These are phyloP conservation scores for Begonia fuchsioides DNA, from an alignment of 306 rosid species.

Conservation along the genomic window DNA sequence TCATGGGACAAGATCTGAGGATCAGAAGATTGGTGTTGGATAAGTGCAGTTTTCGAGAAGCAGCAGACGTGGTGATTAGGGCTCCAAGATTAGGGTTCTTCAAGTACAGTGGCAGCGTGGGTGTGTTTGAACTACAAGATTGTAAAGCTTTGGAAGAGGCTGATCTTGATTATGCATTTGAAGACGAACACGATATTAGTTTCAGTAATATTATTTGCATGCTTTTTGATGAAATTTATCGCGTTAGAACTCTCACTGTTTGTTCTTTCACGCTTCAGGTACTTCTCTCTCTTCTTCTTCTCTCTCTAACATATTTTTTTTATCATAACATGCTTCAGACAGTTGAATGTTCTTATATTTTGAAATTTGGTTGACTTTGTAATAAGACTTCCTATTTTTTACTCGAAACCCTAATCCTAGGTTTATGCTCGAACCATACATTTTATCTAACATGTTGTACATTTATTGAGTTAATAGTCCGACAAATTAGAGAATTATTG, in stretches of 20 bases:
- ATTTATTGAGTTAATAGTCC: no score
- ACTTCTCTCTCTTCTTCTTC: background rate
- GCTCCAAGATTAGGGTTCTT: conserved; percentile 14
- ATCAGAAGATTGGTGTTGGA: conserved; percentile 12
- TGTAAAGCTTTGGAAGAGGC: conserved; percentile 6
- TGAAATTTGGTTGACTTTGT: no score
- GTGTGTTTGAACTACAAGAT: background rate
- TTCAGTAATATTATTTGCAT: conserved; percentile 3
- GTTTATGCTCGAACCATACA: no score
- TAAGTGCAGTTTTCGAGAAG: conserved; percentile 7
- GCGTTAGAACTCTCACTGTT: conserved; percentile 11
- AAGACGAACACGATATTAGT: background rate
- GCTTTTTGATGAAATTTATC: conserved; percentile 4
- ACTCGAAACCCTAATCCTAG: no score
- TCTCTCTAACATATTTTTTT: background rate
- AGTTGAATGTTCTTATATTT: no score
- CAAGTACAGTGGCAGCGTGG: conserved; percentile 7
- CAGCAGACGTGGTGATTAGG: conserved; percentile 1
- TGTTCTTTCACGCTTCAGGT: conserved; percentile 23
- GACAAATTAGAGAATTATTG: background rate
- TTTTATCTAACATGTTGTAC: no score
- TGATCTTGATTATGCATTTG: conserved; percentile 11
- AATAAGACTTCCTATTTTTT: no score
- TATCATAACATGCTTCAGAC: no score
- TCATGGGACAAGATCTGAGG: conserved; percentile 6